These are phyloP conservation scores for Fraxinus greggii DNA, from an alignment of 305 asterid genomes.

Conservation along the genomic window DNA sequence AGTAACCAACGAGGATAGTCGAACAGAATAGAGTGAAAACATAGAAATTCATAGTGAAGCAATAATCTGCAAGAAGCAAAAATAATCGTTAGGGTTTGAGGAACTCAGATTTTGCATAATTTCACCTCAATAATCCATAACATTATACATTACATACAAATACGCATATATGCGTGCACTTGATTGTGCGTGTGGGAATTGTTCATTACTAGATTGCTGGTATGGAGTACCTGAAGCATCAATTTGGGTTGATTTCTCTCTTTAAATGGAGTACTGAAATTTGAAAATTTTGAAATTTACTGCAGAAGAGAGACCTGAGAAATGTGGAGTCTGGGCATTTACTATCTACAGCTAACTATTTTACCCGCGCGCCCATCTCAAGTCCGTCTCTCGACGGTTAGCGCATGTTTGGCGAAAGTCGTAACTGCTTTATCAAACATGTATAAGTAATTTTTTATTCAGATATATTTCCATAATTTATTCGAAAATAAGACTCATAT, in stretches of 20 bases:
- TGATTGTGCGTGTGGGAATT: not conserved
- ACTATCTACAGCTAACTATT: not conserved
- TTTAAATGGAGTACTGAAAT: not conserved
- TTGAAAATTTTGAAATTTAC: not conserved
- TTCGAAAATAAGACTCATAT: not conserved
- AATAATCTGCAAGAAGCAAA: slow-evolving; percentile 16
- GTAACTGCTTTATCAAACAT: not conserved
- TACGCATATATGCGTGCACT: not conserved
- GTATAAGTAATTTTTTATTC: too few relatives aligned
- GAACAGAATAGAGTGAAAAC: slow-evolving; percentile 30
- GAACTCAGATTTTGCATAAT: not conserved
- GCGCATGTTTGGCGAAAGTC: not conserved
- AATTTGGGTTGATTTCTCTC: not conserved
- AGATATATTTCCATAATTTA: too few relatives aligned
- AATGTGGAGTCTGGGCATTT: not conserved
- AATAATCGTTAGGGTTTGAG: not conserved
- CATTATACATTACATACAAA: not conserved
- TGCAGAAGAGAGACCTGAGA: not conserved
- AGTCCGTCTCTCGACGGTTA: not conserved
- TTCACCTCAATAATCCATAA: not conserved
- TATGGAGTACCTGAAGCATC: not conserved
- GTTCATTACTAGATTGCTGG: not conserved
- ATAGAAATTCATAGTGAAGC: slow-evolving; percentile 30
- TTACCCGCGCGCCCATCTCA: not conserved
- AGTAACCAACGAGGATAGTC: slow-evolving; percentile 30